Conservation (phyloP, 306 rosid species). For the Rosa lucieae region DNA sequence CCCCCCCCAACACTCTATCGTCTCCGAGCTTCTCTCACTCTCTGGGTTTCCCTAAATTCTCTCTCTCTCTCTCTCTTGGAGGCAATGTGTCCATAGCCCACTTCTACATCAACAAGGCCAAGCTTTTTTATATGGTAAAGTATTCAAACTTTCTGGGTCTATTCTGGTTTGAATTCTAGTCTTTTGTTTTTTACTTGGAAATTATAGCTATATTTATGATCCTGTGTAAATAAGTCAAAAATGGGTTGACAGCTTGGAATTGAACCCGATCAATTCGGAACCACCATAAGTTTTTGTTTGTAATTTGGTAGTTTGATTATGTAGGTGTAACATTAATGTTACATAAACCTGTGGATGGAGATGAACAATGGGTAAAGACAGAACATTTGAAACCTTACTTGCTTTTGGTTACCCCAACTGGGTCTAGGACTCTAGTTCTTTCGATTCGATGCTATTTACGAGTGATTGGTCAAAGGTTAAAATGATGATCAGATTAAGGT, state of each 20-base stretch:
- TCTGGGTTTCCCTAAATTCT: neutral
- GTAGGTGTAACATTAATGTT: neutral
- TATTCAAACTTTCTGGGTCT: no score
- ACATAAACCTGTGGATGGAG: neutral
- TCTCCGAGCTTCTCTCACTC: constrained; percentile 2
- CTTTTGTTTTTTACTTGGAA: no score
- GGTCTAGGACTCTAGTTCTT: neutral
- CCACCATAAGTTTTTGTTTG: neutral
- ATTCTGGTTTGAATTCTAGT: neutral
- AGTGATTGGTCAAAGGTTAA: neutral
- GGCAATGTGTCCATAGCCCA: constrained; percentile 19
- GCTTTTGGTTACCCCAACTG: no score
- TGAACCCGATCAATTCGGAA: neutral
- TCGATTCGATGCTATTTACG: neutral
- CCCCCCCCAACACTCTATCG: neutral
- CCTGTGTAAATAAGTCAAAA: neutral
- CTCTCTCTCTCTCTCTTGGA: constrained; percentile 11
- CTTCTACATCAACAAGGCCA: constrained; percentile 8
- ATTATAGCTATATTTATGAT: neutral
- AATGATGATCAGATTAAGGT: neutral
- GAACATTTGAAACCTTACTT: no score
- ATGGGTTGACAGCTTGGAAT: neutral
- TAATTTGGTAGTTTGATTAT: neutral
- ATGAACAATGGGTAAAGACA: no score
- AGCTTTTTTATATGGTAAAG: no score